These are phyloP conservation scores for Oryza officinalis DNA, from an alignment of 176 grass and related monocot genomes.

Conservation along the genomic window DNA sequence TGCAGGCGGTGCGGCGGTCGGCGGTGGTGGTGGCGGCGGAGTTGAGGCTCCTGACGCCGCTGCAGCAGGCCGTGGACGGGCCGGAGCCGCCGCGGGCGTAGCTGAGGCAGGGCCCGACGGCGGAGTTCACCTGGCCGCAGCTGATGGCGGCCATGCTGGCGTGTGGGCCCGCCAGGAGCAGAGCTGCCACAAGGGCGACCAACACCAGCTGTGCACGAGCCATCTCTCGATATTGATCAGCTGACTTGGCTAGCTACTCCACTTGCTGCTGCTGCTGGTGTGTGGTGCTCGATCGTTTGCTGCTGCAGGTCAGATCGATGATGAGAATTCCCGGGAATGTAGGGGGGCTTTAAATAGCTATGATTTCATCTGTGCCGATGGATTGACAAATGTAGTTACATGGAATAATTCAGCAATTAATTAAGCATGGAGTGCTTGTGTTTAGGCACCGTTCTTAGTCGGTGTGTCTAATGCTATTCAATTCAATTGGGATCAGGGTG, in stretches of 20 bases:
- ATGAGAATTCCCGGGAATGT: too few relatives aligned
- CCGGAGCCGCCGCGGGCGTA: constrained; percentile 18
- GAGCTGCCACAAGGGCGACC: constrained; percentile 13
- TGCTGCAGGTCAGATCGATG: too few relatives aligned
- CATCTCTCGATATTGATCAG: too few relatives aligned
- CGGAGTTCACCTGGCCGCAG: constrained; percentile 30
- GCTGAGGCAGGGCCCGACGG: constrained; percentile 14
- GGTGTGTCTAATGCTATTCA: not conserved
- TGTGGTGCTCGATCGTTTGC: too few relatives aligned
- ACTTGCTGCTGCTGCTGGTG: not conserved
- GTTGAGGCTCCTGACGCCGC: constrained; percentile 36
- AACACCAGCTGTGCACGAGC: not conserved
- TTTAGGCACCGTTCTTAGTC: not conserved
- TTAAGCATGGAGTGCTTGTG: not conserved
- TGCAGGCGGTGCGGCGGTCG: constrained; percentile 36
- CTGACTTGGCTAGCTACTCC: too few relatives aligned
- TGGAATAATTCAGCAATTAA: not conserved
- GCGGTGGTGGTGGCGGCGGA: constrained; percentile 5
- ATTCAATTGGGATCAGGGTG: not conserved
- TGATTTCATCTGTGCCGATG: too few relatives aligned
- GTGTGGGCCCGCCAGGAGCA: not conserved
- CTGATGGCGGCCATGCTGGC: not conserved
- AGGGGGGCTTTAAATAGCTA: too few relatives aligned
- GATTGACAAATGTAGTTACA: not conserved
- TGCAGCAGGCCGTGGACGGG: not conserved